Evolutionary conservation across 208 protist genomes (phyloP).

Genomic region (Wallacemonas sp.): DNA sequence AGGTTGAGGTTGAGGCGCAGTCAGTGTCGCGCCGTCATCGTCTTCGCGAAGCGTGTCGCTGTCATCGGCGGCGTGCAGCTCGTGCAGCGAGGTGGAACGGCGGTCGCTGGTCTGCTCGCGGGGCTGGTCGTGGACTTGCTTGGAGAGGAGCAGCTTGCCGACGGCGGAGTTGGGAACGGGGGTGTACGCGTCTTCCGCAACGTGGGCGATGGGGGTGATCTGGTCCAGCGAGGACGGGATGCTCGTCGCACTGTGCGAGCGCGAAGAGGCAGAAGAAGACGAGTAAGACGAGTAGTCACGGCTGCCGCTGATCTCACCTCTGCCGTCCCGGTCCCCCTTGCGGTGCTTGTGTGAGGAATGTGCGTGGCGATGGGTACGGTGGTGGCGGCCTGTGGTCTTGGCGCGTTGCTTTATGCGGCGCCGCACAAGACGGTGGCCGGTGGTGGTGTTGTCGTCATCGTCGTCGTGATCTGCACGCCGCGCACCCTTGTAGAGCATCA

Average conservation of each 20-base stretch:
- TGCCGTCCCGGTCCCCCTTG: no score
- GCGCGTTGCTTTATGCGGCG: conserved; percentile 1
- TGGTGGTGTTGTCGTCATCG: not conserved
- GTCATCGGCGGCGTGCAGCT: not conserved
- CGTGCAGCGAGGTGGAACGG: no score
- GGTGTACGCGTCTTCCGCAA: not conserved
- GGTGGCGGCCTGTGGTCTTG: not conserved
- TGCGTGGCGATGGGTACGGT: not conserved
- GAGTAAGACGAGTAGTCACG: conserved; percentile 3
- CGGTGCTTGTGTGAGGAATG: not conserved
- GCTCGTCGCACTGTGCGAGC: not conserved
- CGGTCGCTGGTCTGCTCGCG: no score
- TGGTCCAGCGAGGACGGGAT: conserved; percentile 7
- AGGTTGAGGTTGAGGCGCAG: not conserved
- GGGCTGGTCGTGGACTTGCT: not conserved
- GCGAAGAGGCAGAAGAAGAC: not conserved
- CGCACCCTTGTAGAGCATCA: not conserved
- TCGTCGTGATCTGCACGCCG: not conserved
- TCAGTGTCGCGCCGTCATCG: not conserved
- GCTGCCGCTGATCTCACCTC: no score
- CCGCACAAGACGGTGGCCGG: conserved; percentile 1
- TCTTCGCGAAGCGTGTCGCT: not conserved
- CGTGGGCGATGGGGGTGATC: not conserved
- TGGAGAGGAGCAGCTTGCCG: conserved; percentile 10
- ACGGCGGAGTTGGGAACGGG: conserved; percentile 9